Base-by-base conservation (phyloP, 306 rosid species). In the Gleditsia sinensis region DNA sequence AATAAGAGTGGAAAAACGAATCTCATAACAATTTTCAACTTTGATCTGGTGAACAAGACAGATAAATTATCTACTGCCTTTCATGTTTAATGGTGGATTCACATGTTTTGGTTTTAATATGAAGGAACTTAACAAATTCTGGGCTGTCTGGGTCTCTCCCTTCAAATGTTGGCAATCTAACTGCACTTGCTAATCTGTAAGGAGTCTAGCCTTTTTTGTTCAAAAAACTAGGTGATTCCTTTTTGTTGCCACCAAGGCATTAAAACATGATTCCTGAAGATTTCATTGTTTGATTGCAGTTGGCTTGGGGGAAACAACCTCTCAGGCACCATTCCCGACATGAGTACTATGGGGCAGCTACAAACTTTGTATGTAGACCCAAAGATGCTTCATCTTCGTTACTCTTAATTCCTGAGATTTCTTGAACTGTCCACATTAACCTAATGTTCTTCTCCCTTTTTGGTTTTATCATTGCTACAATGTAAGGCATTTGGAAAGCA, bases 251-350 rank as follows among this genome's bases (percentile, higher is more conserved):
- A 9, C 43, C 19, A 49, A n/a, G 11, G 55, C 57, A 19, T 20
- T 64, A 51, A 37, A 33, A 74, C 24, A 58, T 37, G 32, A 45
- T 62, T 21, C 25, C 62, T 66, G 39, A 24, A 69, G 59, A 74
- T 51, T 20, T 51, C 4, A 9, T 66, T 49, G 64, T 74, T 39
- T 81, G 20, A 39, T 77, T 60, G 48, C 80, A 91, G 97, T 75
- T 91, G 93, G 97, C 88, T 93, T 69, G 90, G 91, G 28, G 78
- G 70, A 45, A 93, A 93, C 83, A 85, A 86, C 23, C 75, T 93
- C 40, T 45, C 92, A 17, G 97, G 97, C 77, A 12, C 10, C 24
- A 80, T 93, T 20, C 98, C 98, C 5, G 91, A 91, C 16, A 24
- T 93, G 79, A 40, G 88, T 48, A 67, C 80, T 51, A 4, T 93